Evolutionary conservation across 1,284 basidiomycete species (phyloP), one percentile per base, ranked within the genome.

Genomic region (Moesziomyces globuligerus): DNA sequence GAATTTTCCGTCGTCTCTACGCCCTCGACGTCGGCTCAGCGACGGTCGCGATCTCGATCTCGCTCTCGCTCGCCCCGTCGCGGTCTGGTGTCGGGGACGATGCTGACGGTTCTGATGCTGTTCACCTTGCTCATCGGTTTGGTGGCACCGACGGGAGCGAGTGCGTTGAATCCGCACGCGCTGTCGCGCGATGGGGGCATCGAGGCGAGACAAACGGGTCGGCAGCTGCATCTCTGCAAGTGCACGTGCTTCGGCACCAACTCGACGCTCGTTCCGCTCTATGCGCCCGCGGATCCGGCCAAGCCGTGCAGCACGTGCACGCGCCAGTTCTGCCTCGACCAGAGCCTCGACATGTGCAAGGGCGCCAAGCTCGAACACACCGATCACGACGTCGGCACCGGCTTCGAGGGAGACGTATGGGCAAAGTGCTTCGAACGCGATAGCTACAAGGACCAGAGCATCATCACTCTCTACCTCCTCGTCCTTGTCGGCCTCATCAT

Each of bases 211-310:
- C 41, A 42, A 15, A 61, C 43, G 36, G 37, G 36, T 2, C 56
- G 57, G 9, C 49, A 47, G 24, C 58, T 75, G 18, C 72, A 80
- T 50, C 66, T 82, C 20, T 83, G 80, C 77, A 81, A 81, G 40
- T 83, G 81, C 66, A 83, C 80, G 20, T 83, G 81, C 47, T 83
- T 81, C 66, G 60, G 66, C 26, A 81, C 79, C 43, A 83, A 83
- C 48, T 78, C 79, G 7, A 82, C 81, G 2, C 66, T 83, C 24
- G 72, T 83, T 0, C 81, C 81, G 0, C 61, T 83, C 20, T 80
- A 76, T 36, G 44, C 67, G 7, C 69, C 80, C 23, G 11, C 38
- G 13, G 72, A 76, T 29, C 52, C 70, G 1, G 23, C 64, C n/a
- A 76, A 80, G 21, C 75, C 80, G 20, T 83, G 81, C 57, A 48